Base-by-base conservation (phyloP, 2,329 filamentous ascomycete species). In the Cladophialophora psammophila region DNA sequence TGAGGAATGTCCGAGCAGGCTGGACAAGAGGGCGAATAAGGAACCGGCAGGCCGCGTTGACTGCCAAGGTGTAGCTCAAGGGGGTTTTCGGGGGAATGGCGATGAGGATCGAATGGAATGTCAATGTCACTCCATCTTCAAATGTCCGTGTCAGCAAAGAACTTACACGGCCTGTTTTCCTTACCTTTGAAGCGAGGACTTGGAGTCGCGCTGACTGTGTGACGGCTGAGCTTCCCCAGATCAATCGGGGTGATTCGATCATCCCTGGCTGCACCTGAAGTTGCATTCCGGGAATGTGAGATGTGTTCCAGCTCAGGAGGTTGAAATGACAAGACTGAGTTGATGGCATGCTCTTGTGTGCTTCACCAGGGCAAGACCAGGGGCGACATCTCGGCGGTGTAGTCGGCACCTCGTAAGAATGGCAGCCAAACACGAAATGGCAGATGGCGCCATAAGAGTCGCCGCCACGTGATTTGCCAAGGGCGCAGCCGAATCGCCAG, bases 381-480 rank as follows among this genome's bases (percentile, higher is more conserved):
- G 26, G 26, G 26, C 26, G 26, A 26, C 26, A 26, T 26, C 26
- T 26, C 26, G 26, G 26, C 26, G 26, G 26, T 26, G 26, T 26
- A 26, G 26, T 26, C 26, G 26, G 26, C 26, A 26, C 26, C 26
- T 26, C 26, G 26, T 40, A 31, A 45, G 34, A 45, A 10, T 59
- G 56, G 56, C 32, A 38, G n/a, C 57, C 57, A 60, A 5, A 36
- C 42, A 32, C 55, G 8, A 42, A 42, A 38, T 48, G 26, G n/a
- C 8, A 0, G 45, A 65, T 65, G 56, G 59, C 64, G 60, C 64
- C 64, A 66, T 32, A 15, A 15, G 2, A 9, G 13, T 36, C 7
- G 58, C 18, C 38, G 36, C 36, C 36, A 57, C 38, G n/a, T 60
- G 8, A 66, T 66, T 66, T 53, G 64, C 64, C 63, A 50, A 53